phyloP scores from a whole-genome alignment of 2,329 filamentous ascomycete genomes.

The Purpureocillium lavendulum region DNA sequence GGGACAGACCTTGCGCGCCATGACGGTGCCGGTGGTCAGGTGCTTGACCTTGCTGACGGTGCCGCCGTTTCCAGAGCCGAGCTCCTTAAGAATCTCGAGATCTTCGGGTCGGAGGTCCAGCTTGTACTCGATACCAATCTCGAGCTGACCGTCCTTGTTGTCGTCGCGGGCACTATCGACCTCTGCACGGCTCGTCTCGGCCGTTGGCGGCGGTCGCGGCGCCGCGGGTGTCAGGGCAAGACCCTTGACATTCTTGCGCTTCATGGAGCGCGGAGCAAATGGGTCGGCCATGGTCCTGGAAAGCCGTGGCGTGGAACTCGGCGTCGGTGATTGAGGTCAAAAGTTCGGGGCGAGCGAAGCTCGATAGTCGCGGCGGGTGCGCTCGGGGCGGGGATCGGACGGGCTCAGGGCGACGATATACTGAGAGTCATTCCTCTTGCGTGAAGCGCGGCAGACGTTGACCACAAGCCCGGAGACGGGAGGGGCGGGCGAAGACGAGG shows the following conservation, averaged over 20 bases:
- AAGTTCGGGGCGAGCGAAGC: not conserved
- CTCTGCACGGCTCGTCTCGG: slow-evolving; percentile 59
- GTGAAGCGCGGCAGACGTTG: too few species aligned
- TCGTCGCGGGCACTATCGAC: slow-evolving; percentile 52
- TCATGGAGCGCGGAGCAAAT: slow-evolving; percentile 73
- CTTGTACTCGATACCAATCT: slow-evolving; percentile 97
- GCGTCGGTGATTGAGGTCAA: not conserved
- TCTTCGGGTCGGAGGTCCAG: slow-evolving; percentile 88
- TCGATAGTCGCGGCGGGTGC: not conserved
- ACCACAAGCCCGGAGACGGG: too few species aligned
- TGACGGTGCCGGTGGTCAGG: slow-evolving; percentile 86
- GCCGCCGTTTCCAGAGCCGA: slow-evolving; percentile 92
- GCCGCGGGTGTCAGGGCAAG: slow-evolving; percentile 76
- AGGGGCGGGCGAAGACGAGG: too few species aligned
- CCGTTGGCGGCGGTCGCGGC: slow-evolving; percentile 62
- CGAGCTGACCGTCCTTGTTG: slow-evolving; percentile 56
- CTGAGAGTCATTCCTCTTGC: too few species aligned
- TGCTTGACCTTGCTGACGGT: slow-evolving; percentile 98
- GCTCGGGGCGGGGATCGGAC: too few species aligned
- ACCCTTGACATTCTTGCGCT: slow-evolving; percentile 98
- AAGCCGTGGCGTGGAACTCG: not conserved
- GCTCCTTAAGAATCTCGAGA: slow-evolving; percentile 84
- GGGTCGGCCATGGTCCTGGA: slow-evolving; percentile 46
- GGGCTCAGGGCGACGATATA: too few species aligned
- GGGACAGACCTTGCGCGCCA: slow-evolving; percentile 81